Conservation (phyloP, 305 asterid genomes). For the Plantago rigida region DNA sequence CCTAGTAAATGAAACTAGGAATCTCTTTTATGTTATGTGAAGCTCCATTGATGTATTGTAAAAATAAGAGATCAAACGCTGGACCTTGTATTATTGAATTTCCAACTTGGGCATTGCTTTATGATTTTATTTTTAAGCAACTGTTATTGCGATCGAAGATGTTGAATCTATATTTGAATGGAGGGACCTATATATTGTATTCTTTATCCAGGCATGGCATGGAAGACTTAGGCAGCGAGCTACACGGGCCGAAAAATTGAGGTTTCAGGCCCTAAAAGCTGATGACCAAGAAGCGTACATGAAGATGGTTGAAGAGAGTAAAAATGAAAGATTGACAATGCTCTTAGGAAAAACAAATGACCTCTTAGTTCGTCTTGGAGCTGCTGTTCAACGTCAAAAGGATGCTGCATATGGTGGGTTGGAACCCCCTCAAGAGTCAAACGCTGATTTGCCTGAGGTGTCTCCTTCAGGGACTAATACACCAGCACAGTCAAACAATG, state of each 20-base stretch:
- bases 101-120: no score
- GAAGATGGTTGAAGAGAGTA: constrained; percentile 99
- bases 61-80: constrained; percentile 1
- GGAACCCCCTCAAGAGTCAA: constrained; percentile 56
- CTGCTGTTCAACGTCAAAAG: constrained; percentile 98
- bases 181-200: constrained; percentile 5
- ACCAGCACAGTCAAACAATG: constrained; percentile 64
- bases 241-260: constrained; percentile 82
- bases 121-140: no score
- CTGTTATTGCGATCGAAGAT: no score
- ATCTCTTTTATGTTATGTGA: neutral
- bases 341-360: constrained; percentile 95
- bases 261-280: constrained; percentile 95
- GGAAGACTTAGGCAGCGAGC: constrained; percentile 96
- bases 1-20: constrained; percentile 4
- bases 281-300: constrained; percentile 99
- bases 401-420: constrained; percentile 76
- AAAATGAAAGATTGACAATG: constrained; percentile 89
- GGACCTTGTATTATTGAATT: constrained; percentile 13
- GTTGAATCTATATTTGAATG: no score
- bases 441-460: constrained; percentile 46
- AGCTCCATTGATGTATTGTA: constrained; percentile 10
- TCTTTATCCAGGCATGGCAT: constrained; percentile 79
- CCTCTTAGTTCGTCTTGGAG: constrained; percentile 86
- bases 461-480: constrained; percentile 58